Percentiles rank a stretch among this genome's conserved stretches.
Conservation (phyloP, 176 grass and related monocot species). For the Carex cristatella region DNA sequence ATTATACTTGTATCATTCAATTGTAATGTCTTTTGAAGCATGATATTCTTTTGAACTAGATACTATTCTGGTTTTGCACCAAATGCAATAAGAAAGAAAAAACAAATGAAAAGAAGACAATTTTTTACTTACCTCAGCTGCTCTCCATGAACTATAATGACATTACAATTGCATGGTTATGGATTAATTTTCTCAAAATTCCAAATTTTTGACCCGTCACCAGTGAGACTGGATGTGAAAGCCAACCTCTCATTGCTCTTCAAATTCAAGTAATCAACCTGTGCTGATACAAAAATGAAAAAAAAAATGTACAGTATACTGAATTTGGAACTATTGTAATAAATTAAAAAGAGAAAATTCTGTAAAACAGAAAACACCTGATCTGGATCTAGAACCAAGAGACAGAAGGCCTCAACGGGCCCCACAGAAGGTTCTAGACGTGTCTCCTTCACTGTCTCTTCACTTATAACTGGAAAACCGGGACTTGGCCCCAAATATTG, state of each 20-base stretch:
- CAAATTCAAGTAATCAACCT: constrained; percentile 91
- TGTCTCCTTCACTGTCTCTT: constrained; percentile 38
- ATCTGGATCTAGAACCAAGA: constrained; percentile 81
- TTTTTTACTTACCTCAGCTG: constrained; percentile 21
- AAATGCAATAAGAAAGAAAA: background rate
- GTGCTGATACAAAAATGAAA: constrained; percentile 7
- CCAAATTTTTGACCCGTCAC: constrained; percentile 39
- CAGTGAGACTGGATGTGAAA: constrained; percentile 46
- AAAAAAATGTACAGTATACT: background rate
- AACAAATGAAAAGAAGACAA: background rate
- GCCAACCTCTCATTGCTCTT: constrained; percentile 73
- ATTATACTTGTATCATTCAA: no score
- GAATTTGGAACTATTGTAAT: background rate
- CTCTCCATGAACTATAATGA: constrained; percentile 3
- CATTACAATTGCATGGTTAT: background rate
- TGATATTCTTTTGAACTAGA: no score
- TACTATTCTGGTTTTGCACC: background rate
- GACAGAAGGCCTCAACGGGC: constrained; percentile 65
- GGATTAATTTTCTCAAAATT: constrained; percentile 48
- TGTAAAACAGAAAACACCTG: constrained; percentile 35
- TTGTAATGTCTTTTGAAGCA: no score
- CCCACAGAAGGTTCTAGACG: constrained; percentile 52
- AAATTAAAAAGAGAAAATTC: constrained; percentile 3
- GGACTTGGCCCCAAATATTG: constrained; percentile 78
- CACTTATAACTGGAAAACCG: constrained; percentile 39